Evolutionary conservation across 2,329 filamentous ascomycete genomes (phyloP).

Genomic region (Cordyceps pruinosa): DNA sequence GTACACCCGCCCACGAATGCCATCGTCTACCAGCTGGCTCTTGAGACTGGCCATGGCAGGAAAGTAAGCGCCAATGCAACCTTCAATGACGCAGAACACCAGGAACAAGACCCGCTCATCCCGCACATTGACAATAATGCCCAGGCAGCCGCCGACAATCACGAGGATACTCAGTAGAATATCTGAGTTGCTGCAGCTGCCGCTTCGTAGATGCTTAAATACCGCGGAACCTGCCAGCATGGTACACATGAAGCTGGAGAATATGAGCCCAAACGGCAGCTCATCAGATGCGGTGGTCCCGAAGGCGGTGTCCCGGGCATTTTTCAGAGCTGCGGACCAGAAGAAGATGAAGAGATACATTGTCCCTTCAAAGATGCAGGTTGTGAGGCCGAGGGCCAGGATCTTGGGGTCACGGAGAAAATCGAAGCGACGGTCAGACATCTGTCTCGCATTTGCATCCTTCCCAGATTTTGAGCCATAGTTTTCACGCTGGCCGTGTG

Average conservation of each 20-base stretch:
- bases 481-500: slow-evolving; percentile 19
- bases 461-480: slow-evolving; percentile 15
- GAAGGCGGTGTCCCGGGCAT: slow-evolving; percentile 25
- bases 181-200: neutral
- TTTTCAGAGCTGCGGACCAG: slow-evolving; percentile 50
- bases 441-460: neutral
- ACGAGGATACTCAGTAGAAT: slow-evolving; percentile 19
- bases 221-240: slow-evolving; percentile 48
- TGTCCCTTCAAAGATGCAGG: slow-evolving; percentile 53
- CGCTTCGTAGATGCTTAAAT: neutral
- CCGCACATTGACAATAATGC: slow-evolving; percentile 35
- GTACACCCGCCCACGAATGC: slow-evolving; percentile 47
- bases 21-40: slow-evolving; percentile 46
- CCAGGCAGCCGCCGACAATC: slow-evolving; percentile 29
- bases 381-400: slow-evolving; percentile 42
- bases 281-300: slow-evolving; percentile 17
- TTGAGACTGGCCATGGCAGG: slow-evolving; percentile 50
- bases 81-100: slow-evolving; percentile 51
- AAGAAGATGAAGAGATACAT: slow-evolving; percentile 60
- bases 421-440: neutral
- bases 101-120: slow-evolving; percentile 42
- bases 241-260: slow-evolving; percentile 49
- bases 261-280: slow-evolving; percentile 42
- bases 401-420: slow-evolving; percentile 26
- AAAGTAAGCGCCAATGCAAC: slow-evolving; percentile 51